Evolutionary conservation across 208 protist species (phyloP), one percentile per base, ranked within the genome.

Genomic region (Balamuthia mandrillaris): DNA sequence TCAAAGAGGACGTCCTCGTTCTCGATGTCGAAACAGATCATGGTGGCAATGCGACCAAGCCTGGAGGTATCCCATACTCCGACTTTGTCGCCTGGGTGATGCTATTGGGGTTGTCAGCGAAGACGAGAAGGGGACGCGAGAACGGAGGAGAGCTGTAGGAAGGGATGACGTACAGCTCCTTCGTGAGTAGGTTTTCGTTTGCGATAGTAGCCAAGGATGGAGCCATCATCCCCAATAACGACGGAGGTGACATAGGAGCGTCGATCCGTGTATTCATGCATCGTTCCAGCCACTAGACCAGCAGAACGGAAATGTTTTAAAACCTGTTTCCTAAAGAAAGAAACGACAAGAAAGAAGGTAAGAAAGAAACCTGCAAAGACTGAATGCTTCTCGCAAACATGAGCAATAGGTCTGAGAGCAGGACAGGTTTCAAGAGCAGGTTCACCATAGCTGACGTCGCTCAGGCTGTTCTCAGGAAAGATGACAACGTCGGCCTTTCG

Each of bases 1-100:
- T 68, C 83, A 41, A 82, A 42, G 49, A 79, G 65, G 29, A 86
- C 56, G 37, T 86, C 83, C 0, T 16, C 51, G 47, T 86, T 86
- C 47, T 86, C 83, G 29, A 86, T 49, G 51, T 86, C 83, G 33
- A 86, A 86, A 68, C 83, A 86, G 24, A 86, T 86, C 68, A 81
- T 54, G 21, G 82, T 21, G 35, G 83, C 63, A 3, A 86, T 47
- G 7, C 74, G 74, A 9, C 74, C 74, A n/a, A 45, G n/a, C n/a
- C n/a, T n/a, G 31, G 24, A 21, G 7, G 74, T 81, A 14, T 81
- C 74, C n/a, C 58, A 58, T 18, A 81, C 49, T n/a, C 74, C 68
- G 14, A 78, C 68, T 37, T 78, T 16, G 31, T 78, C 21, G 39
- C 68, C 68, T 9, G 68, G 18, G 31, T 51, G 45, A 35, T 78